phyloP scores from a whole-genome alignment of 441 rosid genomes.

The Sinapis alba region DNA sequence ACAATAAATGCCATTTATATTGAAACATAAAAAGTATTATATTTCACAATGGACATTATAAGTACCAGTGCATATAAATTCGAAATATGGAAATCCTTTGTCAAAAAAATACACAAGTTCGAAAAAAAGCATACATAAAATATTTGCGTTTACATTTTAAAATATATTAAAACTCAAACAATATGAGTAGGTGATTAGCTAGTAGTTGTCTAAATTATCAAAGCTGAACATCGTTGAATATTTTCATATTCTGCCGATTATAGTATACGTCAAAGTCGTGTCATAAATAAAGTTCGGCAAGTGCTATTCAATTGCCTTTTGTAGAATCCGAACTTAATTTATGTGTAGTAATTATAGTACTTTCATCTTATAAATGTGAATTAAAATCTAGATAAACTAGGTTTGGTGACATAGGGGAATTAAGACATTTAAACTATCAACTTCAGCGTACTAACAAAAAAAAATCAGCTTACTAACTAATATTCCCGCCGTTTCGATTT shows the following conservation, averaged over 20 bases:
- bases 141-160: slow-evolving; percentile 9
- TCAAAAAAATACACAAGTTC: neutral
- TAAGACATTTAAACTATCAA: slow-evolving; percentile 17
- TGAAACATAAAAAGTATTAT: too few species aligned
- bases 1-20: too few species aligned
- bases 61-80: slow-evolving; percentile 29
- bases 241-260: slow-evolving; percentile 18
- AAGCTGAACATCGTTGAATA: slow-evolving; percentile 23
- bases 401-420: slow-evolving; percentile 18
- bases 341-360: neutral
- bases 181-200: slow-evolving; percentile 30
- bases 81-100: neutral
- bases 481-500: too few species aligned
- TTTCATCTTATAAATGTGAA: neutral
- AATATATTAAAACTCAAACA: neutral
- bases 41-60: slow-evolving; percentile 27
- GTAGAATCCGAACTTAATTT: neutral
- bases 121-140: neutral
- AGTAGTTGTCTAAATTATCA: slow-evolving; percentile 25
- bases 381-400: slow-evolving; percentile 8
- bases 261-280: slow-evolving; percentile 22
- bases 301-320: neutral
- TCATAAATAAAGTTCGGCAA: slow-evolving; percentile 26
- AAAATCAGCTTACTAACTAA: neutral
- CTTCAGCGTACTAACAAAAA: slow-evolving; percentile 9